Evolutionary conservation across 148 eudicot species (phyloP), one percentile per base, ranked within the genome.

Genomic region (Nepenthes gracilis): DNA sequence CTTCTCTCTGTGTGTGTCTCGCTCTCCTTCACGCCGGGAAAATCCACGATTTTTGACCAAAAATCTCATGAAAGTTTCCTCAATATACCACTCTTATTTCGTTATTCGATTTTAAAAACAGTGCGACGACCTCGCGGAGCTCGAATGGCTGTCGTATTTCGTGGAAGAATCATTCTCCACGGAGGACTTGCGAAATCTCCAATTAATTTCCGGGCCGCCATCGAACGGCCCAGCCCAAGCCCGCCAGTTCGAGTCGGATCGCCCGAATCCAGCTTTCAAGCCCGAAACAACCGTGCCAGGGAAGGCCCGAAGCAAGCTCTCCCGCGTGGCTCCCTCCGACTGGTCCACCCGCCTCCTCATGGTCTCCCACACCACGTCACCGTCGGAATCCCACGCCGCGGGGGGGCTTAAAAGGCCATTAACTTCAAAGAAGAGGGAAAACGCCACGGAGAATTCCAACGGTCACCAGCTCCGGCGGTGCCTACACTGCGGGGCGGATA

Each of bases 271-370:
- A 0, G 12, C 67, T 15, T 76, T 80, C 75, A 77, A 67, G 1
- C 43, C 79, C 47, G 85, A 80, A 40, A 80, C 77, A 1, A 58
- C 82, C 0, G 95, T 93, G 43, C 99, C 92, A 0, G 99, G 95
- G 1, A 93, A 89, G 65, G 95, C 91, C 58, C 79, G 99, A 7
- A 88, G 95, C 89, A 89, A 93, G 77, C 84, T 94, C 52, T 81
- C 99, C 35, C 87, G 99, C 38, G 83, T 86, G 6, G 85, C 95
- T 9, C 99, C 99, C 0, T 81, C 86, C 61, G 92, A 89, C 70
- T 93, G 99, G 99, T 86, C 99, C 60, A 86, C 95, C 35, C 84
- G 99, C 59, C 86, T 93, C 62, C 82, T 88, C 12, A 65, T 78
- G 77, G 78, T 88, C 55, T 59, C 79, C 35, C 59, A 60, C 3